Evolutionary conservation across 805 yeast species (phyloP), one percentile per base, ranked within the genome.

Genomic region (Starmerella stigmatis): DNA sequence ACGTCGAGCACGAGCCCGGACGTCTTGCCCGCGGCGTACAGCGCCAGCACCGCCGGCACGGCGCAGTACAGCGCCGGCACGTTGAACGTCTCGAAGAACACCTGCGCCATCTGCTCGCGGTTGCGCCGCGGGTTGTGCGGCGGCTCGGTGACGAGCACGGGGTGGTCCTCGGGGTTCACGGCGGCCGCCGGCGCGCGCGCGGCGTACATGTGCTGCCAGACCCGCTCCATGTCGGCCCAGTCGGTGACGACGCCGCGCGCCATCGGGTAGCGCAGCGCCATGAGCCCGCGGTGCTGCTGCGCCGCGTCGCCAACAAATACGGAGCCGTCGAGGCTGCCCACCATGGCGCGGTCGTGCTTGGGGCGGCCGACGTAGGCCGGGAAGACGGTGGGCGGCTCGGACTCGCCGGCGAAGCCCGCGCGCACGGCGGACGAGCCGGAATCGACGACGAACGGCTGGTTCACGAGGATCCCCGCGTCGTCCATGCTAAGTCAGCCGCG

Each of bases 321-420:
- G 51, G 81, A 86, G 10, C 76, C 78, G 35, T 76, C 75, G 3
- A 73, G 60, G 10, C 77, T 75, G 23, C 80, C 79, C 2, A 94
- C 83, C 89, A 83, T 85, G 41, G 83, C 74, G 57, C 83, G 79
- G 29, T 78, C 73, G 60, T 88, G 89, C 59, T 86, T 88, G 10
- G 94, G 89, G 46, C 79, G 67, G 4, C 97, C 97, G 3, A 85
- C 71, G 23, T 79, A 63, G 19, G 85, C 66, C 2, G 86, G 77
- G 23, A 77, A 75, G 53, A 70, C 71, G 36, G 74, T 62, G 55
- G 76, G 73, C 3, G 97, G 97, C 53, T 69, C 73, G 41, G 85
- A 92, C 53, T 83, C 94, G 19, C 96, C 96, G 0, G 96, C 94
- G 62, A 88, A 84, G 1, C 97, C 96, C 1, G 94, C 84, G 59